These are phyloP conservation scores for Trichoderma sp. DNA, from an alignment of 2,329 filamentous ascomycete genomes.

Conservation along the genomic window DNA sequence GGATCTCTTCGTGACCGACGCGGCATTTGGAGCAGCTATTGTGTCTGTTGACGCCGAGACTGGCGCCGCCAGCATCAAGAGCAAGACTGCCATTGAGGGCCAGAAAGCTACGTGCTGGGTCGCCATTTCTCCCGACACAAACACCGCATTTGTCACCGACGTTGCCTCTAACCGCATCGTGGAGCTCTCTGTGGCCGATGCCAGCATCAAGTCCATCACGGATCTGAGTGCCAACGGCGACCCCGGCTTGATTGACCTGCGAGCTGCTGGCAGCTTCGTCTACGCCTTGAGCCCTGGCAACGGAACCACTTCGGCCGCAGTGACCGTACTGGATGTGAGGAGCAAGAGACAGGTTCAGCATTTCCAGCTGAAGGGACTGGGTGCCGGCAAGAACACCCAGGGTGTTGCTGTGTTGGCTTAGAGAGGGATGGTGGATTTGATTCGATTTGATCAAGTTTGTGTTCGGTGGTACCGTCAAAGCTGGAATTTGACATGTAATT, in stretches of 20 bases:
- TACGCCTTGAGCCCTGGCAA: constrained; percentile 57
- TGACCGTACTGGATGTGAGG: constrained; percentile 34
- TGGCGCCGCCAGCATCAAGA: constrained; percentile 34
- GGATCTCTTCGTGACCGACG: constrained; percentile 54
- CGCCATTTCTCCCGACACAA: constrained; percentile 45
- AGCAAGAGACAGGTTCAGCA: constrained; percentile 17
- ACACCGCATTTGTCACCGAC: constrained; percentile 58
- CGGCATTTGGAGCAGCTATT: constrained; percentile 54
- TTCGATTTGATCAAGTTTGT: not conserved
- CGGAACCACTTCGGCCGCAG: constrained; percentile 35
- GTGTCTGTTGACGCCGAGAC: constrained; percentile 40
- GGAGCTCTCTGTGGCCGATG: constrained; percentile 52
- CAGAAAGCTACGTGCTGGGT: constrained; percentile 60
- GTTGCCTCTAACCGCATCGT: constrained; percentile 50
- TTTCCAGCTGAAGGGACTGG: constrained; percentile 14
- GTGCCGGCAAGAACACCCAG: constrained; percentile 7
- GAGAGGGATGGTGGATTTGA: not conserved
- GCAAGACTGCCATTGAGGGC: constrained; percentile 42
- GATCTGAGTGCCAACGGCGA: constrained; percentile 46
- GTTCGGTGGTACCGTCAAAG: not conserved
- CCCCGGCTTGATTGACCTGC: constrained; percentile 54
- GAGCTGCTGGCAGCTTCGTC: constrained; percentile 50
- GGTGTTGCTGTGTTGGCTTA: constrained; percentile 16
- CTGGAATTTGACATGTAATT: not conserved
- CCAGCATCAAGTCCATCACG: constrained; percentile 42